phyloP scores from a whole-genome alignment of 495 filamentous ascomycete species.

The Xylaria intraflava region DNA sequence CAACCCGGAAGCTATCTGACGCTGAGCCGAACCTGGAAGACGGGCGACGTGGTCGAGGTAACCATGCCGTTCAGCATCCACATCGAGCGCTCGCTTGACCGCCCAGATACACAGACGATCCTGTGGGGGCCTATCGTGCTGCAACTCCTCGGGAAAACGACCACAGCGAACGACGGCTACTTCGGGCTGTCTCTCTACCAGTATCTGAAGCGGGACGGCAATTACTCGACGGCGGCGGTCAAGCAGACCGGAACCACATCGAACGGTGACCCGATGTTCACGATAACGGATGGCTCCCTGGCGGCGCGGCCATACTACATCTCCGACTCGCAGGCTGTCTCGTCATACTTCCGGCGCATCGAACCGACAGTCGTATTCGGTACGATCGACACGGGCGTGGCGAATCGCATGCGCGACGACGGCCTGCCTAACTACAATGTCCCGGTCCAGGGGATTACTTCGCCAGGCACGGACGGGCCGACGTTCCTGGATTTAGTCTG shows the following conservation, averaged over 20 bases:
- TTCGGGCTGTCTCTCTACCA: constrained; percentile 15
- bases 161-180: constrained; percentile 9
- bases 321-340: constrained; percentile 14
- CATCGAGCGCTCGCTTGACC: constrained; percentile 23
- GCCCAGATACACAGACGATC: constrained; percentile 22
- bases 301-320: constrained; percentile 19
- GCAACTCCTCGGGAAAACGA: constrained; percentile 14
- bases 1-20: constrained; percentile 23
- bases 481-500: constrained; percentile 19
- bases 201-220: constrained; percentile 17
- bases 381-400: constrained; percentile 10
- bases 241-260: constrained; percentile 8
- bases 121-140: constrained; percentile 27
- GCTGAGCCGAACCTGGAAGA: constrained; percentile 23
- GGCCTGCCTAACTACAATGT: constrained; percentile 18
- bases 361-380: constrained; percentile 17
- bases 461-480: constrained; percentile 17
- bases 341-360: constrained; percentile 18
- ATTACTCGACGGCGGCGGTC: constrained; percentile 13
- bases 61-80: constrained; percentile 27
- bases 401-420: constrained; percentile 18
- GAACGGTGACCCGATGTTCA: constrained; percentile 13
- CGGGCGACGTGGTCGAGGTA: constrained; percentile 25
- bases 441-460: constrained; percentile 12
- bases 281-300: constrained; percentile 8